Evolutionary conservation across 805 yeast genomes (phyloP), one percentile per base, ranked within the genome.

Genomic region (Wickerhamomyces alni): DNA sequence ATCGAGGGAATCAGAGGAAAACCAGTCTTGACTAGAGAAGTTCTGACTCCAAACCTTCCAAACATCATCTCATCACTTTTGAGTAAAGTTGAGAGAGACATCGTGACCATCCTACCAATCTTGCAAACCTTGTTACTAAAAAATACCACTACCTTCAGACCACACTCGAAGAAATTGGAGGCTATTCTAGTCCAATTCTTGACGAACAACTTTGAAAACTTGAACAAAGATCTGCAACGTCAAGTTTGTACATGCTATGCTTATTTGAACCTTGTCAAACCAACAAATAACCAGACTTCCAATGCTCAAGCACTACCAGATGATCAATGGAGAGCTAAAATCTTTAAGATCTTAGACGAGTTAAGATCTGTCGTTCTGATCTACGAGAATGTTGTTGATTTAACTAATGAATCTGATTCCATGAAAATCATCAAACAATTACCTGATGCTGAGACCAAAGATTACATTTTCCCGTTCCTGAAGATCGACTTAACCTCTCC

Each of bases 71-170:
- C 73, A 15, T 58, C 72, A 6, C 66, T 80, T 37, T 52, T 87
- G 40, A 76, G 70, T 2, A 54, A 68, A 22, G 64, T 68, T 8
- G 61, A 62, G 16, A 65, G 67, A 16, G 58, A 60, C 36, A 39
- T 50, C 33, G 53, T 17, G 42, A 50, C 55, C 19, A 55, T 66
- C 19, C 52, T 75, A 24, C 66, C 67, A 12, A 55, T 70, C 13
- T 52, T 75, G 41, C 62, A 63, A 43, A 63, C 58, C 25, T 54
- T 81, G 19, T 63, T 82, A 26, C 56, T 61, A 30, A 64, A 72
- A 41, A 83, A 87, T 52, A 73, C 94, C 2, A 84, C 93, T 2
- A 82, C 94, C 2, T 85, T 86, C 55, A 75, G 89, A 58, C 95
- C 95, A 12, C 81, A 70, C 62, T 82, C 82, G 5, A 72, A 77